phyloP scores from a whole-genome alignment of 768 basidiomycete genomes.

The Gymnopilus dilepis region DNA sequence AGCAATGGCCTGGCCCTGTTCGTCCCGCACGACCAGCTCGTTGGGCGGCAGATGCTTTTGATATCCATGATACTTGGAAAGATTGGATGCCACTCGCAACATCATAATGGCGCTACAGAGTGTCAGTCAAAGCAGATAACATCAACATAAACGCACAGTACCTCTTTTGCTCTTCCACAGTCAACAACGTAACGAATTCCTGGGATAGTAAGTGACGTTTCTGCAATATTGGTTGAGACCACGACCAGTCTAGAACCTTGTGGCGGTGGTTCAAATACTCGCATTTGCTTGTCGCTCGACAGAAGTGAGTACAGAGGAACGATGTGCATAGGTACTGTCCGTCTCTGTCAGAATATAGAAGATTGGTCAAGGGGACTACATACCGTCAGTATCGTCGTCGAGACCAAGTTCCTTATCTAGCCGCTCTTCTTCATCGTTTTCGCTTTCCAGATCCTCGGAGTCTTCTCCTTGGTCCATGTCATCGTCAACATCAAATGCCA shows the following conservation, averaged over 20 bases:
- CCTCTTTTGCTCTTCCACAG: slow-evolving; percentile 94
- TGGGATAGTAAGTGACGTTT: slow-evolving; percentile 96
- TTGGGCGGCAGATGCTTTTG: slow-evolving; percentile 94
- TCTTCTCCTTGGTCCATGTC: slow-evolving; percentile 69
- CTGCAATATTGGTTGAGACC: slow-evolving; percentile 94
- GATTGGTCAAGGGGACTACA: slow-evolving; percentile 23
- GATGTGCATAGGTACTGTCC: slow-evolving; percentile 88
- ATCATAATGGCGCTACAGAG: slow-evolving; percentile 79
- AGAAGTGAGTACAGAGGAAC: slow-evolving; percentile 93
- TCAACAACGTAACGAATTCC: slow-evolving; percentile 98
- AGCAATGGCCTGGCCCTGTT: slow-evolving; percentile 98
- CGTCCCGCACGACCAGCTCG: slow-evolving; percentile 96
- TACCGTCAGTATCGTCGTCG: slow-evolving; percentile 74
- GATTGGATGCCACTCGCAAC: slow-evolving; percentile 82
- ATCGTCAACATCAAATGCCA: slow-evolving; percentile 74
- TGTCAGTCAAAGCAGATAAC: not conserved
- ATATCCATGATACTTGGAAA: slow-evolving; percentile 92
- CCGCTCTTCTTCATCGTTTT: slow-evolving; percentile 56
- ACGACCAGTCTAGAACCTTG: slow-evolving; percentile 85
- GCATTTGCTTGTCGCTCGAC: slow-evolving; percentile 93
- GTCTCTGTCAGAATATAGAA: slow-evolving; percentile 7
- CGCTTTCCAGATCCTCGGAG: slow-evolving; percentile 76
- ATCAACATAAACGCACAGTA: slow-evolving; percentile 34
- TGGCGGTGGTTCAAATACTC: slow-evolving; percentile 88
- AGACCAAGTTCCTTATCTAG: slow-evolving; percentile 61